Percentiles rank a stretch among this genome's conserved stretches.
Evolutionary conservation across 1,284 basidiomycete species (phyloP).

Genomic region (Mrakiaceae sp.): DNA sequence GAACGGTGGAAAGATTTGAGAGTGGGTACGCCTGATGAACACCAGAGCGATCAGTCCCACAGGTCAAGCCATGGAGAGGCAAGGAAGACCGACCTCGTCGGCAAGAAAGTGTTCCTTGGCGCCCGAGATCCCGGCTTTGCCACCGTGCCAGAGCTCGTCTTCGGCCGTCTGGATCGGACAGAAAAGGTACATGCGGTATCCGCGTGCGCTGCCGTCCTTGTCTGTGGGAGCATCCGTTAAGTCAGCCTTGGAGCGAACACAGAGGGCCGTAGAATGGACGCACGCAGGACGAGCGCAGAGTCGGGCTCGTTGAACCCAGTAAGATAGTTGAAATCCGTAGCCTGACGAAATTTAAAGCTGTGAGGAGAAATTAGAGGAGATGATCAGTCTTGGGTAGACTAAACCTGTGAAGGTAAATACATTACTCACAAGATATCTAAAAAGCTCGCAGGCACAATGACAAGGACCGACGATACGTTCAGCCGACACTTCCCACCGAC

Average conservation of each 20-base stretch:
- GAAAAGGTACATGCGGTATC: conserved; percentile 84
- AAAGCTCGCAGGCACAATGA: conserved; percentile 8
- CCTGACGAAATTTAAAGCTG: conserved; percentile 91
- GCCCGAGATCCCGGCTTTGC: conserved; percentile 53
- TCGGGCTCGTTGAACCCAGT: conserved; percentile 93
- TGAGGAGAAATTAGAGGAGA: conserved; percentile 12
- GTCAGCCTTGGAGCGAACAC: background rate
- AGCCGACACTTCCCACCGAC: conserved; percentile 6
- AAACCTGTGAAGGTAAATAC: conserved; percentile 23
- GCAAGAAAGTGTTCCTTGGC: conserved; percentile 56
- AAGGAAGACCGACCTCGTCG: conserved; percentile 49
- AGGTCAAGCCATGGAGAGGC: background rate
- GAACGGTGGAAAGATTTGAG: conserved; percentile 26
- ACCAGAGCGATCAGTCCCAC: background rate
- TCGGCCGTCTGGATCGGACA: conserved; percentile 62
- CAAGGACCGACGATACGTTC: background rate
- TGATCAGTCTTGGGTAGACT: background rate
- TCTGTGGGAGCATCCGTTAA: background rate
- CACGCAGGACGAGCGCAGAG: conserved; percentile 71
- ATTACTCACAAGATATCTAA: conserved; percentile 46
- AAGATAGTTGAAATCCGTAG: conserved; percentile 86
- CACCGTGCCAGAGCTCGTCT: conserved; percentile 88
- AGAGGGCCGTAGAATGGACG: conserved; percentile 20
- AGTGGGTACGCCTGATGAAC: conserved; percentile 31
- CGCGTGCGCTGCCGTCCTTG: conserved; percentile 43